A percentile compares a stretch with the other conserved stretches of the same genome.
These are phyloP conservation scores for Trebouxia sp. DNA, from an alignment of 139 green algal genomes.

Conservation along the genomic window DNA sequence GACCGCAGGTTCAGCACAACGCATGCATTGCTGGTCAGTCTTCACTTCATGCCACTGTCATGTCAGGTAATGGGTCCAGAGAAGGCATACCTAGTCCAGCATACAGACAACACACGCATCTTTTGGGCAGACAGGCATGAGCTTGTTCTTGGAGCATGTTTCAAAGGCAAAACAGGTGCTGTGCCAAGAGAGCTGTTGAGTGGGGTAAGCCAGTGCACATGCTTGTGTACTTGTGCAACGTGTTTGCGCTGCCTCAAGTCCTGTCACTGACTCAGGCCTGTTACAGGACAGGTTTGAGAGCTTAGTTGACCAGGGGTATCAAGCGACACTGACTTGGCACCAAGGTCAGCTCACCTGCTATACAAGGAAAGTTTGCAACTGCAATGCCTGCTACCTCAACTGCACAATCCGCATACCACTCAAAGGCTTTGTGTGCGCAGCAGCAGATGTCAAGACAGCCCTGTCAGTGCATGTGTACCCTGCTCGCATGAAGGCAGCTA, in stretches of 20 bases:
- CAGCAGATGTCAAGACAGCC: no score
- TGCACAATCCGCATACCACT: no score
- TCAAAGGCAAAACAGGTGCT: slow-evolving; percentile 42
- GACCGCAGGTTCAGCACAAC: neutral
- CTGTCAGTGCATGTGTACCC: no score
- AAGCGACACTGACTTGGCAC: slow-evolving; percentile 69
- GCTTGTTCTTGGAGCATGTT: slow-evolving; percentile 71
- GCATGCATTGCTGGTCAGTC: neutral
- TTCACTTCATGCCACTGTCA: no score
- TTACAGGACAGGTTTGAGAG: slow-evolving; percentile 61
- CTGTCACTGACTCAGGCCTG: no score
- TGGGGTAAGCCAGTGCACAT: neutral
- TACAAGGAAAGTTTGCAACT: no score
- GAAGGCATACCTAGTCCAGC: slow-evolving; percentile 93
- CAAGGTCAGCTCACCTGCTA: slow-evolving; percentile 56
- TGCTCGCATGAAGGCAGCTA: no score
- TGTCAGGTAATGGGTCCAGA: slow-evolving; percentile 92
- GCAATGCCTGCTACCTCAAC: no score
- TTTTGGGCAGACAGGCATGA: slow-evolving; percentile 81
- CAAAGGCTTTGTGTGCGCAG: no score
- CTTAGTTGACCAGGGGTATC: slow-evolving; percentile 73
- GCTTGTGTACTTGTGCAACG: neutral
- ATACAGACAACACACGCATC: slow-evolving; percentile 50
- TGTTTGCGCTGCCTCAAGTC: no score
- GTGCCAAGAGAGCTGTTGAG: slow-evolving; percentile 1